Evolutionary conservation across 176 grass and related monocot species (phyloP).

Genomic region (Juncus effusus): DNA sequence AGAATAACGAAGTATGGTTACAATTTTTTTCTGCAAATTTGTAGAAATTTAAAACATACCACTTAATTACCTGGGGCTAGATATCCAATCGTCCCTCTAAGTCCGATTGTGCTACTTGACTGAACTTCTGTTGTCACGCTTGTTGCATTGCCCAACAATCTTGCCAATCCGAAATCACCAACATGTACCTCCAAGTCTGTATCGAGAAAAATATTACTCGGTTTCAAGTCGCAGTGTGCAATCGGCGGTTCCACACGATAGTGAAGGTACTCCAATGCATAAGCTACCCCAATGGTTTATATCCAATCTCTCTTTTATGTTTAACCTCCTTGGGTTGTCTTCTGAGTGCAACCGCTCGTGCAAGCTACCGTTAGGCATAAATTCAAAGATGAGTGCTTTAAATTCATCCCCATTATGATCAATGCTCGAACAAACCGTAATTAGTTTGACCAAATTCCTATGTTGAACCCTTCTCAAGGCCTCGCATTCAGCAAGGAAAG

Average conservation of each 20-base stretch:
- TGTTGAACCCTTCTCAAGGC: too few species aligned
- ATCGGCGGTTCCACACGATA: conserved; percentile 13
- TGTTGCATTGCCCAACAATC: too few species aligned
- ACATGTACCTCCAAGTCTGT: conserved; percentile 32
- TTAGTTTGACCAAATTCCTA: conserved; percentile 39
- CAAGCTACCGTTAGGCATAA: conserved; percentile 40
- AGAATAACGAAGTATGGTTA: too few species aligned
- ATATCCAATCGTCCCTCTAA: too few species aligned
- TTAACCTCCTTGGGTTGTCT: conserved; percentile 1
- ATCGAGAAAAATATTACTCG: too few species aligned
- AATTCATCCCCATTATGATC: conserved; percentile 36
- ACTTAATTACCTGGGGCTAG: too few species aligned
- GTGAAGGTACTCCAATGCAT: conserved; percentile 42
- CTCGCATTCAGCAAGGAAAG: conserved; percentile 37
- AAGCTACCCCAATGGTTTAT: conserved; percentile 38
- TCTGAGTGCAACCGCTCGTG: conserved; percentile 42
- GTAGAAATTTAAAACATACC: too few species aligned
- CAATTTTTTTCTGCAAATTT: too few species aligned
- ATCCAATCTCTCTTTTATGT: conserved; percentile 23
- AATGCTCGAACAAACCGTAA: conserved; percentile 34
- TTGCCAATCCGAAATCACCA: conserved; percentile 37
- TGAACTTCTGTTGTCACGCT: too few species aligned
- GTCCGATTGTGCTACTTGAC: too few species aligned
- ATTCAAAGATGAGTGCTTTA: too few species aligned
- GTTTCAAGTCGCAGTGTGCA: too few species aligned